Evolutionary conservation across 129 eudicot species (phyloP).

Genomic region (Flaveria trinervia): DNA sequence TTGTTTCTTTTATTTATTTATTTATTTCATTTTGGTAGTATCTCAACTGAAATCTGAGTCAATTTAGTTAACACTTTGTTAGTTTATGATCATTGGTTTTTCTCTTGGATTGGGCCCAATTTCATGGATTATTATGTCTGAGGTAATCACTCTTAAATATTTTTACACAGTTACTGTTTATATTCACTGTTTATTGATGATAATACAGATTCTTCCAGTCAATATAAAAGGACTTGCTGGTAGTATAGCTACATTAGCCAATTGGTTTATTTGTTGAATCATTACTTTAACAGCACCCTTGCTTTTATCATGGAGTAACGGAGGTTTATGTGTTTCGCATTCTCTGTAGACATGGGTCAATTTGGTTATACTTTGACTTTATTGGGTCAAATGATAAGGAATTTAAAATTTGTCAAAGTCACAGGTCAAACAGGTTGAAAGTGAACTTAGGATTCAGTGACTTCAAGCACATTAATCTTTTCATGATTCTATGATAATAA

Average conservation of each 20-base stretch:
- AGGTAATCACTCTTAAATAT: slow-evolving; percentile 42
- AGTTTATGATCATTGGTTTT: slow-evolving; percentile 78
- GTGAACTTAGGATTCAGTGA: not conserved
- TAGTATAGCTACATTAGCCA: slow-evolving; percentile 79
- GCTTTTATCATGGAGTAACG: slow-evolving; percentile 79
- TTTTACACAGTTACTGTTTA: not conserved
- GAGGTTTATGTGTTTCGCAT: slow-evolving; percentile 50
- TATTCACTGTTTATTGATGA: slow-evolving; percentile 6
- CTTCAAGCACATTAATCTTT: not conserved
- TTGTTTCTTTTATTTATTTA: not conserved
- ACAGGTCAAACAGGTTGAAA: not conserved
- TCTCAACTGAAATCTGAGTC: slow-evolving; percentile 9
- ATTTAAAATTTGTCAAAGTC: not conserved
- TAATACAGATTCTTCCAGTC: slow-evolving; percentile 69
- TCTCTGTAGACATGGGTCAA: not conserved
- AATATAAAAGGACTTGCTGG: slow-evolving; percentile 95
- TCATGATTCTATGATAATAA: not conserved
- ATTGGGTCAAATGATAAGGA: not conserved
- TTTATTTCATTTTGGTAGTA: not conserved
- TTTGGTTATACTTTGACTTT: not conserved
- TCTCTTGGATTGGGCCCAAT: slow-evolving; percentile 97
- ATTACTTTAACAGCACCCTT: slow-evolving; percentile 82
- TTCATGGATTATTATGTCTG: slow-evolving; percentile 97
- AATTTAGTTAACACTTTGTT: slow-evolving; percentile 16
- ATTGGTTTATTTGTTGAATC: slow-evolving; percentile 77